These are phyloP conservation scores for Clarireedia paspali DNA, from an alignment of 2,329 filamentous ascomycete genomes.

Conservation along the genomic window DNA sequence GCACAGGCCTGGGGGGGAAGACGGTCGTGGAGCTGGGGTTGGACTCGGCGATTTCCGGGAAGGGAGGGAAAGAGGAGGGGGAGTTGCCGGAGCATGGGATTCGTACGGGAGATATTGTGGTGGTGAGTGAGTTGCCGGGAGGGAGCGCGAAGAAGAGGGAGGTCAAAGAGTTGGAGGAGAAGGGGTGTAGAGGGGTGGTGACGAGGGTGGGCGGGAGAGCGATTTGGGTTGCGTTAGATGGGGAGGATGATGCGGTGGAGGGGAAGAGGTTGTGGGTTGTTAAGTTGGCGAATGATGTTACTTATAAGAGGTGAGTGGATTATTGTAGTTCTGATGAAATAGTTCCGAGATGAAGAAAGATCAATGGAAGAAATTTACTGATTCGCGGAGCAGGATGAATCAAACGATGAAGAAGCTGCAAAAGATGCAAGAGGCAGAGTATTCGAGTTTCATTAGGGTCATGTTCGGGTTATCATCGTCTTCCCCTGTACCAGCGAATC, in stretches of 20 bases:
- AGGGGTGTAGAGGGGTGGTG: slow-evolving; percentile 64
- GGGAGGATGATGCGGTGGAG: slow-evolving; percentile 33
- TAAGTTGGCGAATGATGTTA: slow-evolving; percentile 62
- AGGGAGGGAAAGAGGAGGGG: slow-evolving; percentile 21
- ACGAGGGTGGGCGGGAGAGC: slow-evolving; percentile 50
- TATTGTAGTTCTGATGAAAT: not conserved
- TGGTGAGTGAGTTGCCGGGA: slow-evolving; percentile 66
- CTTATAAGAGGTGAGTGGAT: slow-evolving; percentile 38
- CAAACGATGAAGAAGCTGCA: slow-evolving; percentile 51
- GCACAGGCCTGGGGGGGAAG: slow-evolving; percentile 87
- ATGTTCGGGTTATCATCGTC: slow-evolving; percentile 53
- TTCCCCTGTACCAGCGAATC: slow-evolving; percentile 38
- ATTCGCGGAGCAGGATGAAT: slow-evolving; percentile 47
- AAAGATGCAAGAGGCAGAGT: slow-evolving; percentile 49
- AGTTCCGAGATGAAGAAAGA: not conserved
- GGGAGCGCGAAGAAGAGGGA: slow-evolving; percentile 55
- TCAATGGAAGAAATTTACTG: not conserved
- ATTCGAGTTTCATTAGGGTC: slow-evolving; percentile 53
- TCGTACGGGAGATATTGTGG: slow-evolving; percentile 69
- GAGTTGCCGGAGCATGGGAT: slow-evolving; percentile 70
- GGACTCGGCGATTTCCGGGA: slow-evolving; percentile 54
- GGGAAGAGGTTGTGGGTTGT: slow-evolving; percentile 50
- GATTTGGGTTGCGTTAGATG: slow-evolving; percentile 63
- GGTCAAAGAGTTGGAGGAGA: slow-evolving; percentile 61
- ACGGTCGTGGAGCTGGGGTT: slow-evolving; percentile 73